A percentile compares a stretch with the other conserved stretches of the same genome.
Evolutionary conservation across 352 stramenopile species (phyloP).

Genomic region (Discostella stelligera): DNA sequence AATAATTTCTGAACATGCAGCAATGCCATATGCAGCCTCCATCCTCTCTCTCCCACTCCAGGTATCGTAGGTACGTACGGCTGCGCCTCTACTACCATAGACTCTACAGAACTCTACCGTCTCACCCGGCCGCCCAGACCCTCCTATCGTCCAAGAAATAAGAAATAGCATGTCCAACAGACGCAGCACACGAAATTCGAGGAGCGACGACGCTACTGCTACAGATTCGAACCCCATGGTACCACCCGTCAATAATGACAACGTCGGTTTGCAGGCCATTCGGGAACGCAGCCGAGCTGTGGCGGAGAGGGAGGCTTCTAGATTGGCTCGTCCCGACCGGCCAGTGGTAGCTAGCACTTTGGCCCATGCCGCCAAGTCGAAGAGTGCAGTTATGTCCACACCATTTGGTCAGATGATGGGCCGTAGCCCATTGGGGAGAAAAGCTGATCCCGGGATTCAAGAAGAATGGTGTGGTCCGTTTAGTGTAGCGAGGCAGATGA

Average conservation of each 20-base stretch:
- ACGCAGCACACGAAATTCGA: constrained; percentile 12
- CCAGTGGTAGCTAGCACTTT: constrained; percentile 22
- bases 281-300: constrained; percentile 67
- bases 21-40: too few relatives aligned
- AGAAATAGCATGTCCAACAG: neutral
- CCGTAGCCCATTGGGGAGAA: constrained; percentile 7
- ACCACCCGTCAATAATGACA: neutral
- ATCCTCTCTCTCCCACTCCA: too few relatives aligned
- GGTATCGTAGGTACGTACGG: too few relatives aligned
- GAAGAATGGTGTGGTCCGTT: constrained; percentile 80
- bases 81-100: too few relatives aligned
- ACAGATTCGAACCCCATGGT: neutral
- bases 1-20: too few relatives aligned
- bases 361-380: constrained; percentile 62
- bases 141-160: too few relatives aligned
- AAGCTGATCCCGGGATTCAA: constrained; percentile 18
- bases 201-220: neutral
- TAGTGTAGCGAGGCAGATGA: constrained; percentile 77
- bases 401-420: constrained; percentile 59
- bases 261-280: constrained; percentile 18
- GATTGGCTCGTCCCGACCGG: constrained; percentile 53
- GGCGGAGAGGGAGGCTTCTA: constrained; percentile 70
- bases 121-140: too few relatives aligned
- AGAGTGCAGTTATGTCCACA: constrained; percentile 68
- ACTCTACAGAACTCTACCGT: too few relatives aligned